Evolutionary conservation across 176 grass and related monocot species (phyloP).

Genomic region (Bromus sterilis): DNA sequence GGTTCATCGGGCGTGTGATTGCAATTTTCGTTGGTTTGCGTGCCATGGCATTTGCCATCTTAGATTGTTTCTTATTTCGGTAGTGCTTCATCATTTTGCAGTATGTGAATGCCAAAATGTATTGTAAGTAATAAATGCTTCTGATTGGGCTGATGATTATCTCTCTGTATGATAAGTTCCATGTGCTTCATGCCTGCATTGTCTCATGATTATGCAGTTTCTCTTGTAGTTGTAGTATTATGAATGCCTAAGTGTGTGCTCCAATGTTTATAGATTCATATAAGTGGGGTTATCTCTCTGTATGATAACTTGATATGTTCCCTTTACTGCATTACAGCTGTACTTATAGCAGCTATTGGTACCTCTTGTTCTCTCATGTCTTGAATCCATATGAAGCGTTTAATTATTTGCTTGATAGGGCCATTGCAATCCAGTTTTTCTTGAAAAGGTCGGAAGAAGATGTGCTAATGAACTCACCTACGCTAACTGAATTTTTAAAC

Average conservation of each 20-base stretch:
- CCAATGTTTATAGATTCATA: not conserved
- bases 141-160: too few species aligned
- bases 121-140: not conserved
- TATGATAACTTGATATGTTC: not conserved
- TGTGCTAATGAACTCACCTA: not conserved
- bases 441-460: not conserved
- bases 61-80: not conserved
- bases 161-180: too few species aligned
- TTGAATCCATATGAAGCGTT: not conserved
- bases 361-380: not conserved
- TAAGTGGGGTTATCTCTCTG: too few species aligned
- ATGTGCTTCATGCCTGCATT: too few species aligned
- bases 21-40: not conserved
- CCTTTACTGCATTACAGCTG: not conserved
- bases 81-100: not conserved
- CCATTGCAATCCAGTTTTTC: not conserved
- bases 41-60: not conserved
- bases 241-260: not conserved
- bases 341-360: not conserved
- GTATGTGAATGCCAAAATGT: not conserved
- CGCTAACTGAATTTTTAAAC: not conserved
- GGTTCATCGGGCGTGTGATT: not conserved
- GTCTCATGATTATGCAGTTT: not conserved
- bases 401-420: not conserved
- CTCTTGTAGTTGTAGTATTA: not conserved